A percentile compares a stretch with the other conserved stretches of the same genome.
These are phyloP conservation scores for Schoenoplectus triqueter DNA, from an alignment of 202 grass and related monocot species.

Conservation along the genomic window DNA sequence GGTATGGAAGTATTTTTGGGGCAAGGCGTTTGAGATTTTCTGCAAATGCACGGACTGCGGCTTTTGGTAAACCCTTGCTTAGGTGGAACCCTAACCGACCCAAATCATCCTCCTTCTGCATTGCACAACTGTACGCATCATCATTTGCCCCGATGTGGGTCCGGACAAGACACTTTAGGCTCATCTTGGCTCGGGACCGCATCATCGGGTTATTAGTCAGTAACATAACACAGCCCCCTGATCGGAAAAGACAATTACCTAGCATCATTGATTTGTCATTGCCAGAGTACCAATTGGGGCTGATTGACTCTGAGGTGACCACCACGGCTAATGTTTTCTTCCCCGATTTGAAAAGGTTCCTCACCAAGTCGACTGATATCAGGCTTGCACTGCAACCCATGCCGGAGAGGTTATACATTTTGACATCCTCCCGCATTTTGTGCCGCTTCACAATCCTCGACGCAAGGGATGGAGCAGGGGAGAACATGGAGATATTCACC, in stretches of 20 bases:
- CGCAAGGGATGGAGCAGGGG: conserved; percentile 58
- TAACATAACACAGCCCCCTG: conserved; percentile 51
- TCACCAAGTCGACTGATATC: conserved; percentile 49
- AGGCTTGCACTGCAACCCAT: conserved; percentile 79
- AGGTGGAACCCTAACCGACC: conserved; percentile 61
- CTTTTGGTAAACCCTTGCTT: conserved; percentile 67
- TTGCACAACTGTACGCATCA: conserved; percentile 51
- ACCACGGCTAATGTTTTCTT: conserved; percentile 51
- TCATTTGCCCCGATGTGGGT: conserved; percentile 57
- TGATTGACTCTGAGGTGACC: conserved; percentile 54
- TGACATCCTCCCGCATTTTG: conserved; percentile 61
- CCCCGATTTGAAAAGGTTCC: conserved; percentile 46
- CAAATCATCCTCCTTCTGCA: conserved; percentile 57
- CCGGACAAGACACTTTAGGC: conserved; percentile 54
- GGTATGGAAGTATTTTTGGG: conserved; percentile 49
- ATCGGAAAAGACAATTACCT: conserved; percentile 59
- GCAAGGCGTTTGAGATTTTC: conserved; percentile 54
- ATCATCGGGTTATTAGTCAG: conserved; percentile 54
- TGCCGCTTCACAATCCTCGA: conserved; percentile 44
- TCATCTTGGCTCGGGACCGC: conserved; percentile 47
- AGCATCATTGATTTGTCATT: conserved; percentile 76
- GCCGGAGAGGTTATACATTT: conserved; percentile 61
- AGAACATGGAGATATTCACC: conserved; percentile 61
- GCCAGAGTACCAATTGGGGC: conserved; percentile 70
- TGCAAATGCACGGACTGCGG: conserved; percentile 58